Evolutionary conservation across 352 stramenopile species (phyloP).

Genomic region (Globisporangium parvum): DNA sequence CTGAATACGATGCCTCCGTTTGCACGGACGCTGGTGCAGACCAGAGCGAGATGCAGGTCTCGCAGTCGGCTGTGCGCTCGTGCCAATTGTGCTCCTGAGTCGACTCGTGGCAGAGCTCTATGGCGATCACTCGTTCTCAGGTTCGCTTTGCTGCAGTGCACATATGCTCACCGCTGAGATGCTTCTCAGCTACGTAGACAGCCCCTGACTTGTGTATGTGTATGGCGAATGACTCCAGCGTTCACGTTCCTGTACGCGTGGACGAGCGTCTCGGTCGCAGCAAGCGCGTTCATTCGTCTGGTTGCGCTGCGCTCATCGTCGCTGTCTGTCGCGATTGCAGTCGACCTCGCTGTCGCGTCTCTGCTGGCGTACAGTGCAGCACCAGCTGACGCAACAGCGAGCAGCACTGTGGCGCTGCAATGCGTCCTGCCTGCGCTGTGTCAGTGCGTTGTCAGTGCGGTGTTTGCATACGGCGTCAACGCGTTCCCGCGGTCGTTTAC

Average conservation of each 20-base stretch:
- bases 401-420: constrained; percentile 4
- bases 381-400: constrained; percentile 5
- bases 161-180: not conserved
- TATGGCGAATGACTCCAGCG: constrained; percentile 8
- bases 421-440: constrained; percentile 32
- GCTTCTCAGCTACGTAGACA: too few species aligned
- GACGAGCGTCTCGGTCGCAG: constrained; percentile 40
- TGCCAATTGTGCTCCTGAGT: constrained; percentile 52
- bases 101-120: constrained; percentile 38
- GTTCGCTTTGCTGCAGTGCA: constrained; percentile 1
- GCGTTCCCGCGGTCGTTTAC: constrained; percentile 64
- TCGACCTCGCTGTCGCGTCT: constrained; percentile 39
- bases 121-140: constrained; percentile 18
- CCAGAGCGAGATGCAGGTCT: constrained; percentile 51
- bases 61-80: constrained; percentile 49
- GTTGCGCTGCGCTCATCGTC: constrained; percentile 29
- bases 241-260: constrained; percentile 55
- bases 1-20: not conserved
- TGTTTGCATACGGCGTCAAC: constrained; percentile 35
- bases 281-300: constrained; percentile 42
- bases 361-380: constrained; percentile 12
- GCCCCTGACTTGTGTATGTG: not conserved
- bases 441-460: constrained; percentile 24
- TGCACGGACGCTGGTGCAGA: constrained; percentile 16
- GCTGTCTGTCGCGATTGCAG: constrained; percentile 23